phyloP scores from a whole-genome alignment of 2,329 filamentous ascomycete species.

The Ramularia endophylla region DNA sequence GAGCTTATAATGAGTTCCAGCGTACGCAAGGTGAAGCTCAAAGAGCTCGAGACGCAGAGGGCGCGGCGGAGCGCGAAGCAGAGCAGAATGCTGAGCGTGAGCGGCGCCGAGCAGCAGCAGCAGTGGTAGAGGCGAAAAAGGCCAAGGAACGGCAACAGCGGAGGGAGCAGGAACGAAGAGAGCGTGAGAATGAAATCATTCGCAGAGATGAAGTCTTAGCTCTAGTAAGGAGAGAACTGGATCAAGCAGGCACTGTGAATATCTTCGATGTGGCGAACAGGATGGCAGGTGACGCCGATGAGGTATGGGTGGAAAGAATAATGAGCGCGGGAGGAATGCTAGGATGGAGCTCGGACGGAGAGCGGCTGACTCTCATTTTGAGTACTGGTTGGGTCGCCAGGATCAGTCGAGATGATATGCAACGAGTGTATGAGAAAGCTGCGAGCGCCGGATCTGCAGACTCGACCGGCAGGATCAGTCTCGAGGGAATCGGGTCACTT shows the following conservation, averaged over 20 bases:
- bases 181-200: constrained; percentile 34
- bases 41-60: constrained; percentile 37
- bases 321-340: constrained; percentile 36
- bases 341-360: constrained; percentile 24
- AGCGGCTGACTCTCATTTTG: constrained; percentile 36
- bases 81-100: constrained; percentile 36
- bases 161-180: constrained; percentile 34
- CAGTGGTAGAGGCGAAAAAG: constrained; percentile 37
- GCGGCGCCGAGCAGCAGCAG: constrained; percentile 37
- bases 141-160: constrained; percentile 35
- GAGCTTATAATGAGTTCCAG: constrained; percentile 46
- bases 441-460: constrained; percentile 21
- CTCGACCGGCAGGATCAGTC: constrained; percentile 30
- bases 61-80: constrained; percentile 41
- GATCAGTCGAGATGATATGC: constrained; percentile 36
- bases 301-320: constrained; percentile 39
- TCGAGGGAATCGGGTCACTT: constrained; percentile 33
- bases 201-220: constrained; percentile 28
- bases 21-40: constrained; percentile 44
- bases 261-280: constrained; percentile 36
- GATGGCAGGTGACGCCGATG: constrained; percentile 36
- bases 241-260: constrained; percentile 28
- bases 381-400: constrained; percentile 39
- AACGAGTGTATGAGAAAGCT: constrained; percentile 34
- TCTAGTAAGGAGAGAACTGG: constrained; percentile 28